Evolutionary conservation across 257 asterid species (phyloP), one percentile per base, ranked within the genome.

Genomic region (Jasminum sambac): DNA sequence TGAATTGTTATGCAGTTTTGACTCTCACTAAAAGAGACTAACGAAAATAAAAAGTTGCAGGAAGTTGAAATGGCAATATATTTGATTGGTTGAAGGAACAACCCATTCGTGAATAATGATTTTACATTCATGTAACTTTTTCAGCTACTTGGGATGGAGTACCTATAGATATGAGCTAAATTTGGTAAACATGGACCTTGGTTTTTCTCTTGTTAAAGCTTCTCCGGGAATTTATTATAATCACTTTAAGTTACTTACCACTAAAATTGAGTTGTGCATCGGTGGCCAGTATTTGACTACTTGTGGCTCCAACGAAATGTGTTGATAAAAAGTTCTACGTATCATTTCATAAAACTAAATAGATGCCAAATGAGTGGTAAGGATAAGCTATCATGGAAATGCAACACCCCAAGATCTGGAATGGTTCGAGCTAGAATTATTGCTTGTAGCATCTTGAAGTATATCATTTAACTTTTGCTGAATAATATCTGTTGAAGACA

Each of bases 51-150:
- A 4, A 5, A 23, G 21, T 19, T 19, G 30, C 69, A 25, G 14
- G 68, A 23, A 50, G 46, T 37, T 48, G 77, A 64, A 46, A 62
- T 64, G 58, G 67, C 64, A 58, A 25, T 38, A 64, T 52, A 46
- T 46, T 42, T 4, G 59, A 61, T 70, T 19, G 19, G 68, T 30
- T 26, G 11, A 64, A 68, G 65, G 43, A 11, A 24, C 14, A 43
- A 43, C 52, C 52, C 17, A 43, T 43, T 43, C n/a, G 72, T n/a
- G n/a, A n/a, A n/a, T n/a, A n/a, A n/a, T n/a, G 11, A 14, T 17
- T 50, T 52, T 50, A 8, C 3, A n/a, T 50, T 50, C 60, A 7
- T n/a, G 26, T 21, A 21, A 55, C 9, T 12, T 55, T 16, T 9
- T 55, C 61, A 21, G 61, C 34, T 19, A 55, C 10, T n/a, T 6